Evolutionary conservation across 495 filamentous ascomycete genomes (phyloP).

Genomic region (Podospora tetraspora): DNA sequence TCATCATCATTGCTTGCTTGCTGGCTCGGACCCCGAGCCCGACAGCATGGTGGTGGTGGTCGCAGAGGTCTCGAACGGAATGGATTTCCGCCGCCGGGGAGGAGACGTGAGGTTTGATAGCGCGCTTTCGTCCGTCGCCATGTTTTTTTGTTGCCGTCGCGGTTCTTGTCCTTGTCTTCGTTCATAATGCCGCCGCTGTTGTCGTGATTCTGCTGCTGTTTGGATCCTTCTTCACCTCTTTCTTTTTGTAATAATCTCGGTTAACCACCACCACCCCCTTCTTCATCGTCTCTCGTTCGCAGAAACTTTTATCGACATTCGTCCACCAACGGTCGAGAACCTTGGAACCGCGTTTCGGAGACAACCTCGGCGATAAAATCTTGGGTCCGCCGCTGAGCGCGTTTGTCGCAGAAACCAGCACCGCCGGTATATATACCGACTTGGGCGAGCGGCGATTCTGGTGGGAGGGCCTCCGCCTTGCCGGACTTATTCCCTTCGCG

Average conservation of each 20-base stretch:
- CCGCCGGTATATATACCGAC: background rate
- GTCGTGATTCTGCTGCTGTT: background rate
- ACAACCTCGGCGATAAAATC: background rate
- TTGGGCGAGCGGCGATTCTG: background rate
- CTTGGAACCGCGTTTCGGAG: background rate
- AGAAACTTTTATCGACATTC: background rate
- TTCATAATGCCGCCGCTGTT: background rate
- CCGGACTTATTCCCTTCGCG: too few relatives aligned
- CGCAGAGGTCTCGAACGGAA: background rate
- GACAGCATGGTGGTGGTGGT: background rate
- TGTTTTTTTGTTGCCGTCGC: background rate
- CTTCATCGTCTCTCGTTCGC: background rate
- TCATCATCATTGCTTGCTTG: too few relatives aligned
- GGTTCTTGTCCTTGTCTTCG: background rate
- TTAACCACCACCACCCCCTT: background rate
- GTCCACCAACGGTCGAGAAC: background rate
- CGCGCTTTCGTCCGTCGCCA: background rate
- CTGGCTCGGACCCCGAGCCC: background rate
- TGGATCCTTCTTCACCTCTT: background rate
- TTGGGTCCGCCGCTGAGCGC: background rate
- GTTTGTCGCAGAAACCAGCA: background rate
- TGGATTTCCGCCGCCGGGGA: background rate
- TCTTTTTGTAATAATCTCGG: background rate
- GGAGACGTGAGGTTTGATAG: background rate
- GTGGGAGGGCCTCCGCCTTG: background rate